A percentile compares a stretch with the other conserved stretches of the same genome.
These are phyloP conservation scores for Hortiboletus flavorubellus DNA, from an alignment of 768 basidiomycete species.

Conservation along the genomic window DNA sequence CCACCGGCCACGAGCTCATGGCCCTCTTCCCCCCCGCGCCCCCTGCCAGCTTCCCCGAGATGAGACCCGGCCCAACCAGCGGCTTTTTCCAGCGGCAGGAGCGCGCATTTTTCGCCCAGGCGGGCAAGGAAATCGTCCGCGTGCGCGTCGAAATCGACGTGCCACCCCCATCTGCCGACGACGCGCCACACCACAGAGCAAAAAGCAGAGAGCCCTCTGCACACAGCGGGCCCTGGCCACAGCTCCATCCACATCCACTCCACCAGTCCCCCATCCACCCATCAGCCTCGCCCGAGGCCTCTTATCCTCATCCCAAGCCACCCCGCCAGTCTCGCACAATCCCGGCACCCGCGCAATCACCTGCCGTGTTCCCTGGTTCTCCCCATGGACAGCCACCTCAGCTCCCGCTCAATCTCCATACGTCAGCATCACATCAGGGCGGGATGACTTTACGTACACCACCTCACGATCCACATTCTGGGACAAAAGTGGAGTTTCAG, in stretches of 20 bases:
- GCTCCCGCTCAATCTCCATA: constrained; percentile 34
- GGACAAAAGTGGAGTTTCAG: constrained; percentile 29
- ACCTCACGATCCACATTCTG: constrained; percentile 42
- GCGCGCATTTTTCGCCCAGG: constrained; percentile 76
- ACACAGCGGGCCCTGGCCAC: constrained; percentile 29
- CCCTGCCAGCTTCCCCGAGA: constrained; percentile 52
- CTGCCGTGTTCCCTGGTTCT: constrained; percentile 29
- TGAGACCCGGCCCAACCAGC: constrained; percentile 63
- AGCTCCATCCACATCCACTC: constrained; percentile 29
- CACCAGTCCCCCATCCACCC: constrained; percentile 28
- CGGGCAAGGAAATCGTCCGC: constrained; percentile 73
- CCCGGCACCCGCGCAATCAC: constrained; percentile 25
- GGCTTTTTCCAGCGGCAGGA: constrained; percentile 75
- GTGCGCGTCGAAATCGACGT: constrained; percentile 70
- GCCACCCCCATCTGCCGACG: constrained; percentile 20
- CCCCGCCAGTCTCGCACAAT: constrained; percentile 26
- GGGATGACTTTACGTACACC: constrained; percentile 41
- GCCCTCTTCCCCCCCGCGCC: constrained; percentile 75
- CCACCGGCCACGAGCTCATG: constrained; percentile 83
- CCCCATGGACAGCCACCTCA: constrained; percentile 33
- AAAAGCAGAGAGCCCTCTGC: constrained; percentile 23
- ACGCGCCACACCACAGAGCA: constrained; percentile 21
- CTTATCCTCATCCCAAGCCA: constrained; percentile 34
- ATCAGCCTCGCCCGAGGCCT: constrained; percentile 27
- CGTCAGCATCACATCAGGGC: constrained; percentile 24